These are phyloP conservation scores for Curvularia sp. DNA, from an alignment of 2,329 filamentous ascomycete genomes.

Conservation along the genomic window DNA sequence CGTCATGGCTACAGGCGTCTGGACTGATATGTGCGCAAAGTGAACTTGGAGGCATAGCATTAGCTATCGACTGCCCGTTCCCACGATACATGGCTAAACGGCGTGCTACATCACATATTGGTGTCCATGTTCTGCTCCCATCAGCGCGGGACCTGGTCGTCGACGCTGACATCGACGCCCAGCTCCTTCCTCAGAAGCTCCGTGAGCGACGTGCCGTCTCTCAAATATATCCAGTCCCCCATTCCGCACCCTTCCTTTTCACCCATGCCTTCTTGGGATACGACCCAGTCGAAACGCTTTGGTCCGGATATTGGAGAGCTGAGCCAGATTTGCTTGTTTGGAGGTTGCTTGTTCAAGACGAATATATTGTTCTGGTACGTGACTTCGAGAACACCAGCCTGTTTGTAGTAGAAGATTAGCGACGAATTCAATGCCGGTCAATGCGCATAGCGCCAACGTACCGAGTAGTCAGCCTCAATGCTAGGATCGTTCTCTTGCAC, in stretches of 20 bases:
- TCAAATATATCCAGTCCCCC: constrained; percentile 85
- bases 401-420: constrained; percentile 21
- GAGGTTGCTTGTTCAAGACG: constrained; percentile 97
- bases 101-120: background rate
- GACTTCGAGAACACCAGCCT: constrained; percentile 88
- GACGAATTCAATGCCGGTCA: background rate
- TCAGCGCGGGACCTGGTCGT: constrained; percentile 43
- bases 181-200: constrained; percentile 79
- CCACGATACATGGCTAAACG: background rate
- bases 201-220: constrained; percentile 79
- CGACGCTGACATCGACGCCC: constrained; percentile 61
- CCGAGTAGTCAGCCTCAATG: constrained; percentile 87
- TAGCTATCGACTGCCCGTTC: constrained; percentile 12
- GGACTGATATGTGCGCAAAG: constrained; percentile 6
- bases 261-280: constrained; percentile 73
- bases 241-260: constrained; percentile 78
- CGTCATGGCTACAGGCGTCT: constrained; percentile 26
- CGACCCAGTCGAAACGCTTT: constrained; percentile 91
- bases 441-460: constrained; percentile 56
- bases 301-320: constrained; percentile 89
- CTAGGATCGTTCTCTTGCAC: constrained; percentile 75
- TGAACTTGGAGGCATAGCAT: constrained; percentile 1
- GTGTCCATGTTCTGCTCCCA: constrained; percentile 3
- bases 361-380: constrained; percentile 74
- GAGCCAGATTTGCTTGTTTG: constrained; percentile 97